Evolutionary conservation across 1,284 basidiomycete genomes (phyloP).

Genomic region (Sporisorium iseilematis-ciliati): DNA sequence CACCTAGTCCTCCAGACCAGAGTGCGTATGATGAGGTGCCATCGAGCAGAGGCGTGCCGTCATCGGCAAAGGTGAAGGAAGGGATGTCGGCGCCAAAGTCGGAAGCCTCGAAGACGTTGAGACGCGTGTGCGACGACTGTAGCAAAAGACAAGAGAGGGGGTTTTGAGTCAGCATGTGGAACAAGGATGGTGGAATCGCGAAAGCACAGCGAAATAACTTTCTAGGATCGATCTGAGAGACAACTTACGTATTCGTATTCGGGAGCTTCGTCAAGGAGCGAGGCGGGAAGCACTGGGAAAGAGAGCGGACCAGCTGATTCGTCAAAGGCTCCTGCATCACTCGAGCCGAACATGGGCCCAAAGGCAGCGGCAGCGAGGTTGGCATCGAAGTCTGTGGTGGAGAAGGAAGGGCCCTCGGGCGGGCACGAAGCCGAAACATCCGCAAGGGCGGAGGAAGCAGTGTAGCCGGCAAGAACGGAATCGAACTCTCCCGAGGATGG

Average conservation of each 20-base stretch:
- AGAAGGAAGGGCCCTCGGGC: constrained; percentile 35
- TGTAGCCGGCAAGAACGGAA: constrained; percentile 23
- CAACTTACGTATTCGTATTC: constrained; percentile 67
- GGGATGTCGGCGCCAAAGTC: constrained; percentile 33
- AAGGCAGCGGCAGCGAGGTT: constrained; percentile 41
- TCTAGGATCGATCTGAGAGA: background rate
- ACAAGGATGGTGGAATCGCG: background rate
- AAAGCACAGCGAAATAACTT: background rate
- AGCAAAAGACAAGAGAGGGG: background rate
- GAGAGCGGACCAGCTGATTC: constrained; percentile 40
- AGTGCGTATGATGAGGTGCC: constrained; percentile 29
- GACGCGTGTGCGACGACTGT: constrained; percentile 63
- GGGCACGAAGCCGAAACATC: constrained; percentile 36
- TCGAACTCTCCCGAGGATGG: constrained; percentile 27
- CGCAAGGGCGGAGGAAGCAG: constrained; percentile 13
- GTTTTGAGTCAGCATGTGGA: background rate
- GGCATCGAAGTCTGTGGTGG: constrained; percentile 37
- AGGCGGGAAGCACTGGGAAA: constrained; percentile 64
- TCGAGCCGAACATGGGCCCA: constrained; percentile 17
- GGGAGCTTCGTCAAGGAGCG: constrained; percentile 60
- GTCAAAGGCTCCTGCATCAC: constrained; percentile 13
- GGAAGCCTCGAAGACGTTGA: constrained; percentile 61
- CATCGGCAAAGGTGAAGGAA: constrained; percentile 33
- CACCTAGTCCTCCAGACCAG: constrained; percentile 31
- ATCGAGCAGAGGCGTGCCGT: constrained; percentile 38